phyloP scores from a whole-genome alignment of 2,329 filamentous ascomycete species.

The Scortechinia acanthostroma region DNA sequence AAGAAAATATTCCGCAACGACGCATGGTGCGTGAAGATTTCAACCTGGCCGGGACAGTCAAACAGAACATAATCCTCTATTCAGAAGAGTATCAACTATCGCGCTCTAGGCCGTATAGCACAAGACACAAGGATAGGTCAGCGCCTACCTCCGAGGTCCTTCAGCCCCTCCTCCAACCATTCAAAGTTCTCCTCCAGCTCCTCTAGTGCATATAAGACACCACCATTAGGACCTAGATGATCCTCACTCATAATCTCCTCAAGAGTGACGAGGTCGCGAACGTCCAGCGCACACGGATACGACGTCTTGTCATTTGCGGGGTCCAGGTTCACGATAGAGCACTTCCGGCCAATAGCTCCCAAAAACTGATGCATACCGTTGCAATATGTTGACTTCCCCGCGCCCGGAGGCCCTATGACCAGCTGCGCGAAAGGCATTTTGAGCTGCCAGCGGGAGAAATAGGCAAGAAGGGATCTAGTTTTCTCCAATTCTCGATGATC shows the following conservation, averaged over 20 bases:
- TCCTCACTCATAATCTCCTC: conserved; percentile 95
- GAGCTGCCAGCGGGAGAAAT: conserved; percentile 2
- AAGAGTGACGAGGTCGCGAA: conserved; percentile 78
- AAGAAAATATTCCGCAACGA: conserved; percentile 89
- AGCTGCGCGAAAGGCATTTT: conserved; percentile 66
- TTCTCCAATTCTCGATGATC: too few relatives aligned
- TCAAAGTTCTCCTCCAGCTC: conserved; percentile 90
- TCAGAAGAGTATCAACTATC: neutral
- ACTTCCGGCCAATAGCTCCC: conserved; percentile 87
- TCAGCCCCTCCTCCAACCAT: conserved; percentile 78
- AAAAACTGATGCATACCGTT: conserved; percentile 99
- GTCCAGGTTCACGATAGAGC: conserved; percentile 91
- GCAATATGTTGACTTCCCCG: conserved; percentile 96
- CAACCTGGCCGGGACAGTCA: conserved; percentile 93
- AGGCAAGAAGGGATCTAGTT: neutral
- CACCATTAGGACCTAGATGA: conserved; percentile 83
- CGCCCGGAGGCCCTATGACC: conserved; percentile 85
- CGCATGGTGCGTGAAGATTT: conserved; percentile 91
- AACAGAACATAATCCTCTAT: conserved; percentile 81
- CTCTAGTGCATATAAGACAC: conserved; percentile 85
- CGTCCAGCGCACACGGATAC: conserved; percentile 84
- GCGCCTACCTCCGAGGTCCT: conserved; percentile 52
- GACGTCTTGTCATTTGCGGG: conserved; percentile 89
- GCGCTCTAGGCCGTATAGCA: too few relatives aligned
- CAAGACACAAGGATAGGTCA: too few relatives aligned